These are phyloP conservation scores for Colletotrichum simmondsii DNA, from an alignment of 2,329 filamentous ascomycete species.

Conservation along the genomic window DNA sequence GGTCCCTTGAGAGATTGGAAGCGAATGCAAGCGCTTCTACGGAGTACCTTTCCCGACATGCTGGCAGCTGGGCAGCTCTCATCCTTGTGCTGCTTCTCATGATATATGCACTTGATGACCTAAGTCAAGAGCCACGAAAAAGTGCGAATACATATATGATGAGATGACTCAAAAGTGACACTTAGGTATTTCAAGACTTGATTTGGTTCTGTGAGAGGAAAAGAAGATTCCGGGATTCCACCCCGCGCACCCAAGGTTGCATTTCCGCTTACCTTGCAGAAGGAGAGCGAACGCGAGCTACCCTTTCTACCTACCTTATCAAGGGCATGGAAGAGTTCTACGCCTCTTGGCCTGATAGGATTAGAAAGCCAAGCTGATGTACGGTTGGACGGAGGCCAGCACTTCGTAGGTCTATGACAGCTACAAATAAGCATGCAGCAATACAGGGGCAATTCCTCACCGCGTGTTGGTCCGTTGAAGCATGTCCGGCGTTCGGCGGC, in stretches of 20 bases:
- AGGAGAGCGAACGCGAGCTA: no score
- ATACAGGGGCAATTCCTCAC: not conserved
- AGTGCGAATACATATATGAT: not conserved
- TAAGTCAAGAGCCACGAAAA: not conserved
- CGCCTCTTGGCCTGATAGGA: no score
- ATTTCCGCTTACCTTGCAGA: no score
- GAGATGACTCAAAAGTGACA: not conserved
- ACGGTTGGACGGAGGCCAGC: no score
- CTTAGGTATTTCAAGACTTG: not conserved
- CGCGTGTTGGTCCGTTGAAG: not conserved
- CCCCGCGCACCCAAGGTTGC: no score
- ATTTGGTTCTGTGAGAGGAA: not conserved
- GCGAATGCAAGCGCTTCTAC: not conserved
- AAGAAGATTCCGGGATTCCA: not conserved
- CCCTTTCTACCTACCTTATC: no score
- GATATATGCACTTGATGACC: not conserved
- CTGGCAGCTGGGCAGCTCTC: not conserved
- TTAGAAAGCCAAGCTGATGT: no score
- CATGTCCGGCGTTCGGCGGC: conserved; percentile 29
- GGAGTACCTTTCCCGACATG: not conserved
- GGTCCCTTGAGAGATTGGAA: not conserved
- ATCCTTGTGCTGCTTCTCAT: not conserved
- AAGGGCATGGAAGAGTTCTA: no score
- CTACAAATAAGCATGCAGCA: not conserved
- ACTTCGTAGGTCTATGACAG: no score